Percentiles rank a stretch among this genome's conserved stretches.
Conservation (phyloP, 495 filamentous ascomycete species). For the Aspergillus nidulans region DNA sequence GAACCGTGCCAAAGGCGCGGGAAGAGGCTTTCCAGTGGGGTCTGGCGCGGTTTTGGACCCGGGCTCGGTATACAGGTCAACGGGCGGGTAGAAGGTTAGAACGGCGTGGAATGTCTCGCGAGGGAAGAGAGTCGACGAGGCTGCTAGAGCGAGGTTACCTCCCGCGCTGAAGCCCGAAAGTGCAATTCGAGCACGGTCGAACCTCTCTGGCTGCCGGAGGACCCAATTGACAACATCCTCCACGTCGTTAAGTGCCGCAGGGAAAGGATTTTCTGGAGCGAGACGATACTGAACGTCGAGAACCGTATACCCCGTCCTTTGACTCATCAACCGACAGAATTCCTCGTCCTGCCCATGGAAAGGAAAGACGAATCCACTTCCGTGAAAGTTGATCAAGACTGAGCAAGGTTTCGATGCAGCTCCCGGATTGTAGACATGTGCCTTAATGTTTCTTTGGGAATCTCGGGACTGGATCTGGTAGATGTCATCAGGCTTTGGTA, state of each 20-base stretch:
- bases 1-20: conserved; percentile 22
- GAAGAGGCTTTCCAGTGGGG: conserved; percentile 20
- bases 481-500: conserved; percentile 31
- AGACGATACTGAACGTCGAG: conserved; percentile 68
- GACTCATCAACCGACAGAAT: conserved; percentile 36
- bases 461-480: conserved; percentile 41
- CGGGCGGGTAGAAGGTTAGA: conserved; percentile 38
- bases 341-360: conserved; percentile 40
- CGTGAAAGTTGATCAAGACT: conserved; percentile 43
- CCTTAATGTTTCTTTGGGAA: conserved; percentile 37
- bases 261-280: conserved; percentile 74
- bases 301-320: conserved; percentile 34
- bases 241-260: conserved; percentile 69
- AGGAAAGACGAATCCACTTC: conserved; percentile 41
- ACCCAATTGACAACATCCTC: conserved; percentile 39
- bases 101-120: conserved; percentile 36
- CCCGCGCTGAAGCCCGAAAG: conserved; percentile 46
- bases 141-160: conserved; percentile 39
- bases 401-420: conserved; percentile 24
- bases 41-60: conserved; percentile 25
- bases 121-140: conserved; percentile 34
- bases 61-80: conserved; percentile 28
- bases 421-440: conserved; percentile 40
- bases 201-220: conserved; percentile 26
- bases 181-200: conserved; percentile 32